A percentile compares a stretch with the other conserved stretches of the same genome.
These are phyloP conservation scores for Metschnikowia santaceciliae DNA, from an alignment of 805 yeast genomes.

Conservation along the genomic window DNA sequence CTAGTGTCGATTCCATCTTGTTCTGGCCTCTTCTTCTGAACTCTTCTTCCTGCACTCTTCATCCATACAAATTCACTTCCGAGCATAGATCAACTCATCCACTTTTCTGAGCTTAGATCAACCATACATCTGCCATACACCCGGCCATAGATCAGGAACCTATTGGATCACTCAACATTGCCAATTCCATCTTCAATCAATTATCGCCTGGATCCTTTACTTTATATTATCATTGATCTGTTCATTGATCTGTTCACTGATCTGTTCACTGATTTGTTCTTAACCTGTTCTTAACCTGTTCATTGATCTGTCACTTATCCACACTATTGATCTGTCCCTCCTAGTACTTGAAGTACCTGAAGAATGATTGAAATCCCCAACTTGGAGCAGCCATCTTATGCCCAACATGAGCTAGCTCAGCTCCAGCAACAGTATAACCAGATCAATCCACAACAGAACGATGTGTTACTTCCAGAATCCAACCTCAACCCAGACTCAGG, in stretches of 20 bases:
- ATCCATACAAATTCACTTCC: background rate
- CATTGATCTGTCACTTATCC: too few relatives aligned
- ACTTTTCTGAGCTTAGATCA: background rate
- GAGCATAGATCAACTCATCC: background rate
- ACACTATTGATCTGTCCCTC: too few relatives aligned
- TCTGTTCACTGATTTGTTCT: too few relatives aligned
- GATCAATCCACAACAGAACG: background rate
- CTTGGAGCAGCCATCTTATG: slow-evolving; percentile 28
- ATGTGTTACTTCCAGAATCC: slow-evolving; percentile 6
- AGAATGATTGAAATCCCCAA: slow-evolving; percentile 45
- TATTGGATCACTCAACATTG: too few relatives aligned
- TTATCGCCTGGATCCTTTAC: too few relatives aligned
- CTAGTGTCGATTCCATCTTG: background rate
- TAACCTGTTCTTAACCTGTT: too few relatives aligned
- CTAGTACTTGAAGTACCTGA: background rate
- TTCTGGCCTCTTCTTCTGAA: too few relatives aligned
- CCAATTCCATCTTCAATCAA: too few relatives aligned
- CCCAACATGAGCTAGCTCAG: slow-evolving; percentile 16
- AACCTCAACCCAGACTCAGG: background rate
- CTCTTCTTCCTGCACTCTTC: background rate
- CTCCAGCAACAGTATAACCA: slow-evolving; percentile 18
- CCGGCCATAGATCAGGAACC: too few relatives aligned
- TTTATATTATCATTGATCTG: too few relatives aligned
- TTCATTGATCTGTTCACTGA: too few relatives aligned
- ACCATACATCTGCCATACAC: too few relatives aligned